A percentile compares a stretch with the other conserved stretches of the same genome.
These are phyloP conservation scores for Cytidiella melzeri DNA, from an alignment of 768 basidiomycete species.

Conservation along the genomic window DNA sequence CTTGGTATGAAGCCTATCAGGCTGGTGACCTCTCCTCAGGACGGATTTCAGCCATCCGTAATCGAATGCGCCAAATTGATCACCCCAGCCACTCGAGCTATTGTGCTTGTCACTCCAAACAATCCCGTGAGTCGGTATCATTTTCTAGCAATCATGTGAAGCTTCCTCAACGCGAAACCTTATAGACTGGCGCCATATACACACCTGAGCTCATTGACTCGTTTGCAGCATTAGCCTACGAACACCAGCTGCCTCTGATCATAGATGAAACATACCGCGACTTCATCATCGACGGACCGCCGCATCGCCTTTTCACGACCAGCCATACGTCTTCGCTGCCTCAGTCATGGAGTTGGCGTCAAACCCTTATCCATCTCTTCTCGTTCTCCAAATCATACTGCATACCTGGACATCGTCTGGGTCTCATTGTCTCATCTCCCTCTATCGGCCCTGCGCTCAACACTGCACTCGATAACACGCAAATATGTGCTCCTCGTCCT, in stretches of 20 bases:
- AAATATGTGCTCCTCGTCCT: constrained; percentile 73
- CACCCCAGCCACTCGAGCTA: constrained; percentile 55
- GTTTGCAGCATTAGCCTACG: constrained; percentile 54
- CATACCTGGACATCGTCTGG: constrained; percentile 79
- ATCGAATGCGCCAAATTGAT: constrained; percentile 45
- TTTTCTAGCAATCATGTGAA: background rate
- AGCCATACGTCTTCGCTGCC: constrained; percentile 11
- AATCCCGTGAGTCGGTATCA: constrained; percentile 47
- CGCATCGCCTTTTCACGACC: constrained; percentile 48
- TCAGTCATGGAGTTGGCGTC: constrained; percentile 45
- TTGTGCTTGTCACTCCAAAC: constrained; percentile 72
- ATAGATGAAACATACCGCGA: constrained; percentile 91
- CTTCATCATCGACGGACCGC: constrained; percentile 45
- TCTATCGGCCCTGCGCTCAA: constrained; percentile 43
- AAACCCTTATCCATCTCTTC: constrained; percentile 60
- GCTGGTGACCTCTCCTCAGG: constrained; percentile 41
- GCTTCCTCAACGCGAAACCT: too few species aligned
- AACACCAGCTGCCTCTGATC: constrained; percentile 55
- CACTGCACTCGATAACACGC: constrained; percentile 71
- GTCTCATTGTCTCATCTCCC: constrained; percentile 60
- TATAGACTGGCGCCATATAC: constrained; percentile 66
- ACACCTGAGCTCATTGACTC: constrained; percentile 45
- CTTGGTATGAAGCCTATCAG: constrained; percentile 55
- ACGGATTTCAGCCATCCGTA: constrained; percentile 57
- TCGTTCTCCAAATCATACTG: constrained; percentile 80